Conservation (phyloP, 805 yeast genomes). For the Candida rishiriensis region DNA sequence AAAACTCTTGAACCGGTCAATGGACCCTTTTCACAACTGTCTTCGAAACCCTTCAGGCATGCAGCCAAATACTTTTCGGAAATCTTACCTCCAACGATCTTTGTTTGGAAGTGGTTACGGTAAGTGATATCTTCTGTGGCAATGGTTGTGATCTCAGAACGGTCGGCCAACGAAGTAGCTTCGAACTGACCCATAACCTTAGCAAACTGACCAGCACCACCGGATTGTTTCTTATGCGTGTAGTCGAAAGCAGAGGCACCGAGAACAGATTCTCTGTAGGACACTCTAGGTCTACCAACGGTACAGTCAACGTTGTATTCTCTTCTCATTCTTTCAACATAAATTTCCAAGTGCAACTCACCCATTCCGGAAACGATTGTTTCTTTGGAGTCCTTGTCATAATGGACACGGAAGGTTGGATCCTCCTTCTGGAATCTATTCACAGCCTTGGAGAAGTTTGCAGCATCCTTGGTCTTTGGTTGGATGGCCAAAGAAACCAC, state of each 20-base stretch:
- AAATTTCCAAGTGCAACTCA: constrained; percentile 93
- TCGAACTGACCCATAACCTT: constrained; percentile 82
- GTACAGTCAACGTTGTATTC: constrained; percentile 94
- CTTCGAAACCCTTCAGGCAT: constrained; percentile 93
- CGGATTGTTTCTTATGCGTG: constrained; percentile 96
- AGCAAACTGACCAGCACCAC: constrained; percentile 99
- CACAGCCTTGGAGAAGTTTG: constrained; percentile 93
- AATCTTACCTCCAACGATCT: constrained; percentile 94
- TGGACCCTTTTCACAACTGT: constrained; percentile 94
- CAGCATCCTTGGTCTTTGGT: constrained; percentile 82
- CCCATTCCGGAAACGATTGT: constrained; percentile 98
- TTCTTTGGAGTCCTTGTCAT: constrained; percentile 87
- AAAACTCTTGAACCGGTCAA: constrained; percentile 90
- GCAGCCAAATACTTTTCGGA: constrained; percentile 93
- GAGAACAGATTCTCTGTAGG: constrained; percentile 91
- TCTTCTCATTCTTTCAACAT: constrained; percentile 96
- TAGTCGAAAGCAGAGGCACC: constrained; percentile 75
- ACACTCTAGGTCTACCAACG: constrained; percentile 97
- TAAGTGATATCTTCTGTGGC: constrained; percentile 29
- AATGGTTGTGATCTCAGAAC: constrained; percentile 30
- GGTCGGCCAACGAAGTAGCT: constrained; percentile 47
- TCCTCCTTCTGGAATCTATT: constrained; percentile 98
- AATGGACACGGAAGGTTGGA: constrained; percentile 94
- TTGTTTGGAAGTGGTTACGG: constrained; percentile 75
- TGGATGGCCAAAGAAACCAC: constrained; percentile 89